phyloP scores from a whole-genome alignment of 148 eudicot species.

The Selenicereus undatus region DNA sequence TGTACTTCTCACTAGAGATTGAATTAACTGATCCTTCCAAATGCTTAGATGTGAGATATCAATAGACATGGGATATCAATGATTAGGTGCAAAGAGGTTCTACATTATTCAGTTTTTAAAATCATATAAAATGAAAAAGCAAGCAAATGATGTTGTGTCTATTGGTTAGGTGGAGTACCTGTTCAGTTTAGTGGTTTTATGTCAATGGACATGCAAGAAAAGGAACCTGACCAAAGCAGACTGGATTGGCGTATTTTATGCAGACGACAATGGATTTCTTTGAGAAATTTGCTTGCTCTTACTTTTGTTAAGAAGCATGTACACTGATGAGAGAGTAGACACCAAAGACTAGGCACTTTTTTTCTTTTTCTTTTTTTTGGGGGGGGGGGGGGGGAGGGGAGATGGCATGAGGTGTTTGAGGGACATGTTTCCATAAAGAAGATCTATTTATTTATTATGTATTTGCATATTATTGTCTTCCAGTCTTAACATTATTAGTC shows the following conservation, averaged over 20 bases:
- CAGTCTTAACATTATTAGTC: neutral
- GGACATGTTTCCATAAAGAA: neutral
- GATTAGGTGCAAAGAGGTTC: too few species aligned
- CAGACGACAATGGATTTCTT: neutral
- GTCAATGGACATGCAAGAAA: too few species aligned
- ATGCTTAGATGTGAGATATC: too few species aligned
- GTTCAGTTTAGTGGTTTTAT: too few species aligned
- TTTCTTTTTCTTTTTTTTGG: too few species aligned
- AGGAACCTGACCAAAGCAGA: neutral
- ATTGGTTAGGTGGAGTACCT: neutral
- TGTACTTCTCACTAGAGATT: slow-evolving; percentile 22
- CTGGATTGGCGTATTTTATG: neutral
- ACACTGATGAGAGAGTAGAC: neutral
- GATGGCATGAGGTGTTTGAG: neutral
- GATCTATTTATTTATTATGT: too few species aligned
- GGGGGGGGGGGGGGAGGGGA: too few species aligned
- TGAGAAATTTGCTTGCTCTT: neutral
- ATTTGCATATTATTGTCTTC: neutral
- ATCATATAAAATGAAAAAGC: too few species aligned
- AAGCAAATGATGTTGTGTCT: neutral
- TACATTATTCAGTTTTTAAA: too few species aligned
- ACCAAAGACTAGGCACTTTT: neutral
- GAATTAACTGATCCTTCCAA: too few species aligned
- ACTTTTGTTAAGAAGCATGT: neutral
- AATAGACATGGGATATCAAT: too few species aligned